Conservation (phyloP, 768 basidiomycete genomes). For the Dioszegia crocea region DNA sequence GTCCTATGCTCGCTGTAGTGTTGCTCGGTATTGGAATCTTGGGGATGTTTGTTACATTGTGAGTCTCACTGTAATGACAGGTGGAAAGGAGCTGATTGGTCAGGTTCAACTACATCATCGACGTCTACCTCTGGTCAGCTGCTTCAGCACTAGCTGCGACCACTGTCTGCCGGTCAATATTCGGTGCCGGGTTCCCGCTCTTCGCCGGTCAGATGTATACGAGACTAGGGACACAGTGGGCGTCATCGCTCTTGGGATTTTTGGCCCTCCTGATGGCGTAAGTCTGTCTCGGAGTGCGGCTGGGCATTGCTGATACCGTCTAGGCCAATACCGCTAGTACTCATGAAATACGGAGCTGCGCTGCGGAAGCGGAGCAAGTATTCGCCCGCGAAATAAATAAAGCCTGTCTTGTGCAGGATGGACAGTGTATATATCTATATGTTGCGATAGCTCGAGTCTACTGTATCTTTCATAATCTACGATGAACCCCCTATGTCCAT, state of each 20-base stretch:
- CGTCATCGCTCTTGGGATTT: constrained; percentile 50
- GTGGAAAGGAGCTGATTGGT: constrained; percentile 3
- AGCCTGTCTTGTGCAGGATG: background rate
- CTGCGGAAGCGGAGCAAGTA: constrained; percentile 38
- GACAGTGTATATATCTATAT: background rate
- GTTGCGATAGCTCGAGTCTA: background rate
- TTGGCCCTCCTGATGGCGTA: constrained; percentile 43
- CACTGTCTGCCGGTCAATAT: constrained; percentile 43
- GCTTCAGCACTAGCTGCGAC: constrained; percentile 51
- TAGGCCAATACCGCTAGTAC: constrained; percentile 43
- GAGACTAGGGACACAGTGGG: constrained; percentile 50
- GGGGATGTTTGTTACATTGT: constrained; percentile 46
- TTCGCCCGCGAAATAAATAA: constrained; percentile 27
- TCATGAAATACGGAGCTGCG: constrained; percentile 41
- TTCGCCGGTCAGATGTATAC: constrained; percentile 51
- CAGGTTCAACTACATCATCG: constrained; percentile 50
- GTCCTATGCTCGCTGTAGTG: constrained; percentile 39
- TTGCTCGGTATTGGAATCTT: constrained; percentile 44
- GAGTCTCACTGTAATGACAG: no score
- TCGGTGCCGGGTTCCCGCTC: constrained; percentile 48
- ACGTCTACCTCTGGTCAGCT: constrained; percentile 51
- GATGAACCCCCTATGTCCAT: no score
- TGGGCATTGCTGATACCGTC: background rate
- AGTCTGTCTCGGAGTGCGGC: background rate
- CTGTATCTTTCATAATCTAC: no score